Evolutionary conservation across 192 early-diverging fungal species (phyloP).

Genomic region (Podila horticola): DNA sequence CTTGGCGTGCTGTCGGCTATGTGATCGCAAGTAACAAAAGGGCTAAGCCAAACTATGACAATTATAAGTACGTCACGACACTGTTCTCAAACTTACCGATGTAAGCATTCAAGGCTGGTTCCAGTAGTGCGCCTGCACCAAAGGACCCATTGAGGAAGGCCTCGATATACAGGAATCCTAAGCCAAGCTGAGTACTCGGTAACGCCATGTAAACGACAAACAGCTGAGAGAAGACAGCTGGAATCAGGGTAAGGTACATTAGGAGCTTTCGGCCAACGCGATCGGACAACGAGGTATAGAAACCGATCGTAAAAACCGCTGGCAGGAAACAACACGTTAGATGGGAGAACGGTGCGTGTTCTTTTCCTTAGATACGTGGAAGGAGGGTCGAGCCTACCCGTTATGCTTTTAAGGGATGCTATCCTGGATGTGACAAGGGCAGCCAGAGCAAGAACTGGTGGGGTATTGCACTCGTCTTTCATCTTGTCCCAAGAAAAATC

Average conservation of each 20-base stretch:
- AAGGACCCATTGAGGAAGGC: neutral
- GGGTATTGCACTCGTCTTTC: neutral
- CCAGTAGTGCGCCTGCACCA: slow-evolving; percentile 4
- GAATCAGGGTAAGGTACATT: slow-evolving; percentile 7
- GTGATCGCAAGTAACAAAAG: neutral
- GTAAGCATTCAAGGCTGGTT: slow-evolving; percentile 8
- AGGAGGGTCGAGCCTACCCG: neutral
- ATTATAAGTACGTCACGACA: neutral
- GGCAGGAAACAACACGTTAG: neutral
- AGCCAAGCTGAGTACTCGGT: neutral
- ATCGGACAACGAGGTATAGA: slow-evolving; percentile 4
- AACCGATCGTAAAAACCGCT: slow-evolving; percentile 10
- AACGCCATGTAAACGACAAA: slow-evolving; percentile 4
- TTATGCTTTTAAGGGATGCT: neutral
- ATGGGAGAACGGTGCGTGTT: neutral
- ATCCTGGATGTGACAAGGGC: neutral
- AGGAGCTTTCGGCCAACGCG: slow-evolving; percentile 8
- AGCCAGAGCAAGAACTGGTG: slow-evolving; percentile 1
- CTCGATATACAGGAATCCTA: slow-evolving; percentile 1
- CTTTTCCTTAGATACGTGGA: neutral
- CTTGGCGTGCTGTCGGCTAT: slow-evolving; percentile 4
- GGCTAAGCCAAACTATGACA: neutral
- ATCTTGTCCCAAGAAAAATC: neutral
- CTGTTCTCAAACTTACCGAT: slow-evolving; percentile 3
- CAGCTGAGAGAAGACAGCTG: neutral